Base-by-base conservation (phyloP, 1,284 basidiomycete genomes). In the Boletus hoseneyae region DNA sequence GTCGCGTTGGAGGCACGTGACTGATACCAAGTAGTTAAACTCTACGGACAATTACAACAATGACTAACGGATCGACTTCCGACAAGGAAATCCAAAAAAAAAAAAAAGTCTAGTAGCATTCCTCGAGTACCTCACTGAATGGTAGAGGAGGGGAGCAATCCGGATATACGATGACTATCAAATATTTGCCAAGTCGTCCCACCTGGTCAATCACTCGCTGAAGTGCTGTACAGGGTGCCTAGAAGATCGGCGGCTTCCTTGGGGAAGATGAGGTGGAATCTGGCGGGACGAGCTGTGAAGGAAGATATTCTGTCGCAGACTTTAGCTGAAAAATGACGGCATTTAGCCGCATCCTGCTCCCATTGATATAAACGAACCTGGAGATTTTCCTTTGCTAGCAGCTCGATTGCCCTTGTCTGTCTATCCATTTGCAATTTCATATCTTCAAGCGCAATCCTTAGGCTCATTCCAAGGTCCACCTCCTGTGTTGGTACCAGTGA, bases 1-100 rank as follows among this genome's bases (percentile, higher is more conserved):
- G 58, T 60, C 66, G 62, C 63, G 63, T 63, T 60, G 45, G n/a
- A 7, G 9, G 29, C 64, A 69, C 66, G 64, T 65, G 64, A 69
- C 62, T 35, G 19, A 47, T 41, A 23, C 19, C 12, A 42, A 18
- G 10, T 30, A 12, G 16, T 11, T 27, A 15, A 32, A 42, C 13
- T 45, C 18, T 34, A 38, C 27, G 30, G 18, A 30, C 23, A 25
- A 25, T 25, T 21, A 35, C 55, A 55, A 58, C 47, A 58, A 46
- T 15, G 25, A 34, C n/a, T n/a, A n/a, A n/a, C n/a, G 48, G 46
- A 36, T 52, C 51, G 53, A 57, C 16, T 43, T 27, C 35, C 16
- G 13, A 47, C 13, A 46, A 35, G 46, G 23, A 60, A 35, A 27
- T 34, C 25, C 30, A n/a, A n/a, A n/a, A n/a, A 12, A 16, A 32